phyloP scores from a whole-genome alignment of 2,329 filamentous ascomycete species.

The Tolypocladium album region DNA sequence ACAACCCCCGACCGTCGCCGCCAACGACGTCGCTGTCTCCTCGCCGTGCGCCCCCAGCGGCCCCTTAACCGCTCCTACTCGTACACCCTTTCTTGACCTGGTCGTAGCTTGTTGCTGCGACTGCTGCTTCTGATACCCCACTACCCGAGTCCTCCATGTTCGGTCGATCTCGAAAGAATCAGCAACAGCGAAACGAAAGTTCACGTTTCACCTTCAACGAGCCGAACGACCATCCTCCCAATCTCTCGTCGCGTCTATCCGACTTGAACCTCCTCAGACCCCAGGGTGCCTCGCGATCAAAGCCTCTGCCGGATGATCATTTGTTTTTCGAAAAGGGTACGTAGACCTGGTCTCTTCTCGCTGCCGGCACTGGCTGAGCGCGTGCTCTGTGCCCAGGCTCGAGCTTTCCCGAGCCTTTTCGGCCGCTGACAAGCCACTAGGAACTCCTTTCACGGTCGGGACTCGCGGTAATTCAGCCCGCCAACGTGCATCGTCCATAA shows the following conservation, averaged over 20 bases:
- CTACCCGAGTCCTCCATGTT: conserved; percentile 23
- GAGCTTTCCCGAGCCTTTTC: background rate
- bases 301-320: conserved; percentile 17
- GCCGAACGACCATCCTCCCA: conserved; percentile 8
- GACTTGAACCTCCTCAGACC: conserved; percentile 18
- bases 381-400: background rate
- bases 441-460: conserved; percentile 15
- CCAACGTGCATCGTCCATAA: conserved; percentile 19
- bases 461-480: conserved; percentile 14
- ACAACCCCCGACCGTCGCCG: background rate
- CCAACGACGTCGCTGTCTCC: background rate
- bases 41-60: background rate
- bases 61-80: background rate
- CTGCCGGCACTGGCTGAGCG: background rate
- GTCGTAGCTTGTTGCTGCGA: background rate
- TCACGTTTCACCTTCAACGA: conserved; percentile 2
- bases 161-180: conserved; percentile 21
- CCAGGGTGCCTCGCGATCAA: conserved; percentile 12
- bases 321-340: conserved; percentile 31
- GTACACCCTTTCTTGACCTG: background rate
- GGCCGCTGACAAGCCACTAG: conserved; percentile 1
- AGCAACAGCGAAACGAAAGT: conserved; percentile 13
- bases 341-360: conserved; percentile 1
- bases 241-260: conserved; percentile 14
- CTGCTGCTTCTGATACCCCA: conserved; percentile 5